phyloP scores from a whole-genome alignment of 805 yeast genomes.

The Saccharomyces paradoxus region DNA sequence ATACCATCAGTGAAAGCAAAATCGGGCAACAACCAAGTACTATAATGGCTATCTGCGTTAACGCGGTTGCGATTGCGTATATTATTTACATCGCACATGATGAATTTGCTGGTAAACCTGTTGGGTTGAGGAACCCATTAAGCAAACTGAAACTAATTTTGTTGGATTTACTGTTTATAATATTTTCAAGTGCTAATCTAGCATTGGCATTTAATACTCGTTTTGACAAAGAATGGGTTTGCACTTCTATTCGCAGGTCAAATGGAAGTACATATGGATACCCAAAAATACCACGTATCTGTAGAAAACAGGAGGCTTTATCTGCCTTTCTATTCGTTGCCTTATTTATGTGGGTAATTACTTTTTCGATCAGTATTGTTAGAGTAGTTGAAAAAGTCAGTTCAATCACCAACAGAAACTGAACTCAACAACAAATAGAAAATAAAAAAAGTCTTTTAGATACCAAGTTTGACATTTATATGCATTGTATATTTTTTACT shows the following conservation, averaged over 20 bases:
- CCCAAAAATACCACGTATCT: slow-evolving; percentile 44
- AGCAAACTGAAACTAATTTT: slow-evolving; percentile 75
- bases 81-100: slow-evolving; percentile 77
- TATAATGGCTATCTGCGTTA: slow-evolving; percentile 84
- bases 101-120: slow-evolving; percentile 85
- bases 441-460: background rate
- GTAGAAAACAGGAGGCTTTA: slow-evolving; percentile 69
- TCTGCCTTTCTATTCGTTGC: slow-evolving; percentile 72
- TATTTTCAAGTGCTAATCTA: slow-evolving; percentile 80
- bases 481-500: background rate
- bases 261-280: slow-evolving; percentile 6
- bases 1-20: slow-evolving; percentile 12
- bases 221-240: slow-evolving; percentile 78
- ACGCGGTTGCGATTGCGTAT: slow-evolving; percentile 68
- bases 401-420: slow-evolving; percentile 17
- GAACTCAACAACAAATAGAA: background rate
- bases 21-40: slow-evolving; percentile 79
- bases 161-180: slow-evolving; percentile 79
- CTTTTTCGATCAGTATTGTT: slow-evolving; percentile 75
- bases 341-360: slow-evolving; percentile 72
- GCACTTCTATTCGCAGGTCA: slow-evolving; percentile 25
- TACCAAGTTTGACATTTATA: background rate
- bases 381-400: slow-evolving; percentile 67
- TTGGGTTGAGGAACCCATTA: slow-evolving; percentile 79
- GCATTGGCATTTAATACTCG: slow-evolving; percentile 79